Base-by-base conservation (phyloP, 257 asterid species). In the Lavandula angustifolia region DNA sequence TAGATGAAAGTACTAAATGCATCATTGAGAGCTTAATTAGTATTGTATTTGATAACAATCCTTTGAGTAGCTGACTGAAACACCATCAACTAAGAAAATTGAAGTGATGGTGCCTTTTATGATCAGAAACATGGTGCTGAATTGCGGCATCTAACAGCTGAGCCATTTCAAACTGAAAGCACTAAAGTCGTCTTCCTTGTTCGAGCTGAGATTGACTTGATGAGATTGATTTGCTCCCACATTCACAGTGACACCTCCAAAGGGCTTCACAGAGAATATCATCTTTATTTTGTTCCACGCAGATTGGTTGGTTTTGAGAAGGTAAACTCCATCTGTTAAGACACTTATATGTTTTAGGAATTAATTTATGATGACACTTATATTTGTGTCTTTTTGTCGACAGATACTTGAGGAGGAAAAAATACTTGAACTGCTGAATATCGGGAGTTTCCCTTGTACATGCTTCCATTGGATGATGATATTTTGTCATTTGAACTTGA, bases 381-480 rank as follows among this genome's bases (percentile, higher is more conserved):
- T 42, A 44, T 51, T 32, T 67, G 9, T 62, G 2, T 57, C 38
- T 62, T 46, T 16, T 53, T 71, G 69, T 65, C 62, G 40, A 3
- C 84, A 94, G 99, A 78, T 90, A 69, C 92, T 94, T 13, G 96
- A 87, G 73, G 97, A 94, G 75, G 97, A 94, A 74, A 90, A 94
- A 83, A 87, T 94, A 33, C 94, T 82, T 29, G 82, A 87, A 35
- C 56, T 85, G 83, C 70, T 94, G 74, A 90, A 50, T 53, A 87
- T 94, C 54, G 97, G 97, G 99, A 94, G 78, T 86, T 83, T 63
- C 87, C 96, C 17, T 69, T 94, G 48, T 94, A 87, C 78, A 75
- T 90, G 74, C 70, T 94, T 81, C 97, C 99, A 9, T 66, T 94
- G 67, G 99, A 94, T 17, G 99, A 94, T 75, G 99, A 94, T 69